phyloP scores from a whole-genome alignment of 2,329 filamentous ascomycete species.

The Drechslerella dactyloides region DNA sequence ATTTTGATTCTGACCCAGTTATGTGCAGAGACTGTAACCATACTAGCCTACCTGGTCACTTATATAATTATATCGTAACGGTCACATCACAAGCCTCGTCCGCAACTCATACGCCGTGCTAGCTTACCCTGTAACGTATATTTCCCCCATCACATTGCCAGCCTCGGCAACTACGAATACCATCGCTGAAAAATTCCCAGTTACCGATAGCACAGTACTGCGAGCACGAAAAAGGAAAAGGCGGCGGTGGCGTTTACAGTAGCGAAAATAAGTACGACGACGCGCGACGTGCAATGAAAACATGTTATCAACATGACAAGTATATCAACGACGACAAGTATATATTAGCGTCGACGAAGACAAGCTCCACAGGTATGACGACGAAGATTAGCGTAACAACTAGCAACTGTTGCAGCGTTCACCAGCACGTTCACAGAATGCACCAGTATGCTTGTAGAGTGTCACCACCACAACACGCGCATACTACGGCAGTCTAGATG shows the following conservation, averaged over 20 bases:
- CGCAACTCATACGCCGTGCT: background rate
- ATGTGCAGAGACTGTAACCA: background rate
- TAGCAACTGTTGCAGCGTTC: no score
- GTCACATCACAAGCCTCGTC: constrained; percentile 4
- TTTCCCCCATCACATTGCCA: background rate
- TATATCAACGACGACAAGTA: no score
- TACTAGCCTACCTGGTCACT: background rate
- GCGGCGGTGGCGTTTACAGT: background rate
- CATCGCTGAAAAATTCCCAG: background rate
- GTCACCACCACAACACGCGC: no score
- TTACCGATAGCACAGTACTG: background rate
- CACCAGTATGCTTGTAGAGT: no score
- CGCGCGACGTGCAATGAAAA: constrained; percentile 16
- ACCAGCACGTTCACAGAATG: no score
- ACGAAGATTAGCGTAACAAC: no score
- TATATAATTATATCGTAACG: background rate
- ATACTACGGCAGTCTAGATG: no score
- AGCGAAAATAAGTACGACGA: constrained; percentile 8
- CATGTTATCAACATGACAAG: no score
- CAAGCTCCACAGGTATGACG: no score
- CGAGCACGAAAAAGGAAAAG: background rate
- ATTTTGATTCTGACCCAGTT: no score
- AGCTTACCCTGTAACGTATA: constrained; percentile 1
- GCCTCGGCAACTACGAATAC: background rate
- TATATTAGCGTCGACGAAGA: no score